Evolutionary conservation across 2,329 filamentous ascomycete species (phyloP), one percentile per base, ranked within the genome.

Genomic region (Leptographium galeiforme): DNA sequence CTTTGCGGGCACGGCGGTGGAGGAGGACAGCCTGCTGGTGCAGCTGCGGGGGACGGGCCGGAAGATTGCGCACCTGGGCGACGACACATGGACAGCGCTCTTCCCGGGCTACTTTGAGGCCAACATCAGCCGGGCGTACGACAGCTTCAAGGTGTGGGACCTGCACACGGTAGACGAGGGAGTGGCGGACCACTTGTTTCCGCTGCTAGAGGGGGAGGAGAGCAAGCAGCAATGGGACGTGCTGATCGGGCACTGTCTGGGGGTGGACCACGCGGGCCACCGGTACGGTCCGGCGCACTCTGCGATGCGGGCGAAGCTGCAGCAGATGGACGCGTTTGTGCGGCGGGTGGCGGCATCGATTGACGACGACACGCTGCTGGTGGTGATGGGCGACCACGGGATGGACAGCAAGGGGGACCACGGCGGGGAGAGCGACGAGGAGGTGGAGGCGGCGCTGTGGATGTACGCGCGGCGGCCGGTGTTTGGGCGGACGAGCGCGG

Each of bases 121-220:
- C 10, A 86, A 91, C 54, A 80, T 96, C 54, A 95, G 90, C 60
- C 81, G 77, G 61, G 81, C 93, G 0, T 98, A 95, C 67, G 91
- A 97, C 66, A 97, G 91, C 57, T 95, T 98, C 71, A 96, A 97
- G 63, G 93, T 97, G 8, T 96, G 89, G 89, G 93, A 98, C 66
- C 69, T 98, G 61, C 89, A 97, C 66, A 97, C 93, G 0, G 87
- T 98, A 3, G 93, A 98, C 64, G 91, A 96, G 63, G 93, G 93
- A 1, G 93, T 98, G 30, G 85, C 84, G 13, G 86, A 95, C 60
- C 87, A 97, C 68, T 82, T 98, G 8, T 85, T 93, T 57, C 93
- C 93, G 2, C 75, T 97, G 2, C 68, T 98, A 57, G 74, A 83
- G 49, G 67, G n/a, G 30, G 10, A 36, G 36, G 43, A 12, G 12